Conservation (phyloP, 371 early-diverging fungal genomes). For the Rhizopus microsporus region DNA sequence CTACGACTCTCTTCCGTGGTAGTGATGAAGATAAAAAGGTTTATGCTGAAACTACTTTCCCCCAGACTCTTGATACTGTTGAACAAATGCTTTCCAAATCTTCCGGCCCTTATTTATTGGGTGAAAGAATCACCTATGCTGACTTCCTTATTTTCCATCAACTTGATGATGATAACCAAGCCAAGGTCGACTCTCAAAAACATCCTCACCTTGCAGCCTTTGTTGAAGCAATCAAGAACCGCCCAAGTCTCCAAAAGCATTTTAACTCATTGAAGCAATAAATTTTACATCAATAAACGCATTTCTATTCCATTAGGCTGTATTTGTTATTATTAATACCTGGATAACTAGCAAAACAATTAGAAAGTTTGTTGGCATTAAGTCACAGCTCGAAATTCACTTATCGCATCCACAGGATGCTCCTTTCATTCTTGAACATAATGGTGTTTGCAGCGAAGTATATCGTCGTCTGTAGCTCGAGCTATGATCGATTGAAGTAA, state of each 20-base stretch:
- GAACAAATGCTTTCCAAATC: constrained; percentile 3
- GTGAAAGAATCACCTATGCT: constrained; percentile 25
- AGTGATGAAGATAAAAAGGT: constrained; percentile 9
- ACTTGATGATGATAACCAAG: constrained; percentile 16
- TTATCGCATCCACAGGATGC: no score
- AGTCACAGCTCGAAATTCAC: no score
- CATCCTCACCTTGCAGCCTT: constrained; percentile 11
- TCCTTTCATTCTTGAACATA: no score
- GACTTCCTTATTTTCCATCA: constrained; percentile 28
- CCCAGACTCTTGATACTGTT: constrained; percentile 2
- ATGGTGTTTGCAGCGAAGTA: no score
- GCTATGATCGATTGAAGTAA: no score
- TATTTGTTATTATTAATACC: no score
- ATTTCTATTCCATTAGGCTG: no score
- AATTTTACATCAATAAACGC: background rate
- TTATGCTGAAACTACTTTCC: background rate
- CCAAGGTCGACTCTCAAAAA: background rate
- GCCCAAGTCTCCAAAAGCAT: constrained; percentile 18
- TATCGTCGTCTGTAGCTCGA: no score
- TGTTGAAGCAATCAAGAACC: constrained; percentile 10
- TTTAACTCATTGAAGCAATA: constrained; percentile 3
- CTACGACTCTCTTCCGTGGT: background rate
- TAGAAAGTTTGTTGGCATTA: no score
- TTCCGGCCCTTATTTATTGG: constrained; percentile 29
- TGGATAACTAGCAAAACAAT: no score